Base-by-base conservation (phyloP, 352 stramenopile genomes). In the Plasmopara halstedii region DNA sequence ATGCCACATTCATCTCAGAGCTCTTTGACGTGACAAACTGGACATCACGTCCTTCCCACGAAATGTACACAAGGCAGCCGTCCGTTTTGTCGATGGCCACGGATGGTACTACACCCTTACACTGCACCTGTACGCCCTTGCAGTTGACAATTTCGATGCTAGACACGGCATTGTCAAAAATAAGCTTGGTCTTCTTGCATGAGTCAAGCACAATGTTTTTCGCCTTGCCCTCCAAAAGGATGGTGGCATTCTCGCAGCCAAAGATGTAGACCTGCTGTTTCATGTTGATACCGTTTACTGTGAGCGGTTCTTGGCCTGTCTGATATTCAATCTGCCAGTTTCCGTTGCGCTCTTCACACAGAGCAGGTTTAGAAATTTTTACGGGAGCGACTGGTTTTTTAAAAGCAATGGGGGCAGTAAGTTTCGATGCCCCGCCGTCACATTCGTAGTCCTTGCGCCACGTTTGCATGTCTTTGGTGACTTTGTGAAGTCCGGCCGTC, bases 1-100 rank as follows among this genome's bases (percentile, higher is more conserved):
- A 98, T 49, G 80, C 89, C 42, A 98, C 88, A 73, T 97, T 97
- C 87, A 97, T 95, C 64, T 99, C 94, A 42, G 80, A 96, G 63
- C 85, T 97, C 82, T 99, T 98, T 49, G 87, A 97, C 29, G 95
- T 98, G 9, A 96, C 86, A 50, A 99, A 88, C 58, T 84, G 76
- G 55, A 84, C 73, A 39, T 83, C 65, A 23, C 94, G 70, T 20
- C 77, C 86, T 53, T 97, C 85, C 70, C 94, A 88, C 64, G 87
- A 96, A 45, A 99, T 74, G 69, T 97, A 97, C 40, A 98, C 80
- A 32, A 98, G 73, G 53, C 94, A 96, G 49, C 95, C 95, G 67
- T 99, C 94, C 25, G 95, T 99, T 80, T 99, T 99, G 80, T 99
- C 96, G 69, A 99, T 98, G 4, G 91, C 88, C 49, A 99, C 93